phyloP scores from a whole-genome alignment of 139 green algal genomes.

The Chlamydomonas urium region DNA sequence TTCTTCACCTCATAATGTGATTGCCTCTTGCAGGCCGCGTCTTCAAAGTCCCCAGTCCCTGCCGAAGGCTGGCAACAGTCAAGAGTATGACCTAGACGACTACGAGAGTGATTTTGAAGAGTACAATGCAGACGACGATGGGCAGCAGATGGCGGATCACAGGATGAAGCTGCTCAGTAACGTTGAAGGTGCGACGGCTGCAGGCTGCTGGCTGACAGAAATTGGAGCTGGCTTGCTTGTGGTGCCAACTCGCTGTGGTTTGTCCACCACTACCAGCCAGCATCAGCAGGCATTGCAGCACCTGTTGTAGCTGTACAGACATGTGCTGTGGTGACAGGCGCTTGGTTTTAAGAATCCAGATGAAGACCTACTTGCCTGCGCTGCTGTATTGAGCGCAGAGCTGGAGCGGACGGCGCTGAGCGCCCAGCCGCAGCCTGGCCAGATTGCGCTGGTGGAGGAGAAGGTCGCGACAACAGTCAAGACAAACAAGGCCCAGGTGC shows the following conservation, averaged over 20 bases:
- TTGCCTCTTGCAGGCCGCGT: not conserved
- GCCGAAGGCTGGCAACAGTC: not conserved
- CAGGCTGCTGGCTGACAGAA: not conserved
- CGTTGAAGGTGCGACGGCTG: constrained; percentile 3
- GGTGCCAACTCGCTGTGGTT: no score
- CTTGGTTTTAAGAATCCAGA: no score
- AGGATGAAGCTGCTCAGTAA: constrained; percentile 15
- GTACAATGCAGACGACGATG: constrained; percentile 6
- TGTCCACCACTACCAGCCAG: not conserved
- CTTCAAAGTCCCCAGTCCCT: not conserved
- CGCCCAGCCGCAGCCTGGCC: not conserved
- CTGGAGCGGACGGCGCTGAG: no score
- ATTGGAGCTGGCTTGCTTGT: no score
- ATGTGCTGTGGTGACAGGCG: not conserved
- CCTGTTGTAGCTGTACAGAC: not conserved
- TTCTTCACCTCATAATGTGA: not conserved
- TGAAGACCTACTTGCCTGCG: no score
- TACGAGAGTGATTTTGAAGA: constrained; percentile 18
- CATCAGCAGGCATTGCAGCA: not conserved
- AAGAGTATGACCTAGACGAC: constrained; percentile 2
- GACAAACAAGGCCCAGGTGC: constrained; percentile 15
- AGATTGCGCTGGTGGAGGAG: constrained; percentile 5
- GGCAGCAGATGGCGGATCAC: not conserved
- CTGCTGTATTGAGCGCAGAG: no score
- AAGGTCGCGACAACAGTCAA: not conserved